A percentile compares a stretch with the other conserved stretches of the same genome.
These are phyloP conservation scores for Chloroidium sp. DNA, from an alignment of 163 green algal species.

Conservation along the genomic window DNA sequence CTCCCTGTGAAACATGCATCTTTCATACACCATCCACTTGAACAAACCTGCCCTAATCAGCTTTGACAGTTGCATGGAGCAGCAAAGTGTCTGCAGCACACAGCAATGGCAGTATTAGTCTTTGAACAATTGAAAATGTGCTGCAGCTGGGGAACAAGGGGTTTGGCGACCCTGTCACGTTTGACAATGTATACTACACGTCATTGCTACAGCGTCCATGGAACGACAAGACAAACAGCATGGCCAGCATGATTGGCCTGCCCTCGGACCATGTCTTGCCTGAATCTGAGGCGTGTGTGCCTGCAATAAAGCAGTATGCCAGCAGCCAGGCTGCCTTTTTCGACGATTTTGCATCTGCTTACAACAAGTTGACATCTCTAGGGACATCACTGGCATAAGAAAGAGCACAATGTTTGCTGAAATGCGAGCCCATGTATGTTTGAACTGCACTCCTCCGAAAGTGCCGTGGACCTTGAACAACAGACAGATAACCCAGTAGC, in stretches of 20 bases:
- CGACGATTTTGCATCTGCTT: constrained; percentile 16
- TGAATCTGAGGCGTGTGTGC: constrained; percentile 49
- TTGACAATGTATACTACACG: constrained; percentile 89
- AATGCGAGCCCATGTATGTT: too few relatives aligned
- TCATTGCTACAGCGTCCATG: constrained; percentile 70
- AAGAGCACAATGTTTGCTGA: too few relatives aligned
- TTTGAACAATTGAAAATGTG: too few relatives aligned
- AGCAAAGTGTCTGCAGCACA: neutral
- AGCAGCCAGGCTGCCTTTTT: constrained; percentile 57
- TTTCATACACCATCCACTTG: too few relatives aligned
- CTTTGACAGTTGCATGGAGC: neutral
- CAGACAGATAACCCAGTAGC: too few relatives aligned
- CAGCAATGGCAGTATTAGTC: too few relatives aligned
- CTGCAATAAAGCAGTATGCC: constrained; percentile 61
- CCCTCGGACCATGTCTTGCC: constrained; percentile 73
- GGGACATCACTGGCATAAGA: neutral
- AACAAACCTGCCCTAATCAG: too few relatives aligned
- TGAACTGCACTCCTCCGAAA: too few relatives aligned
- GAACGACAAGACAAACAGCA: constrained; percentile 52
- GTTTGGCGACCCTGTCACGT: constrained; percentile 58
- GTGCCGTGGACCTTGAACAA: too few relatives aligned
- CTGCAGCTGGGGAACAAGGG: constrained; percentile 23
- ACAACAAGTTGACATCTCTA: constrained; percentile 16
- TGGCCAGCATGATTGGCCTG: constrained; percentile 51
- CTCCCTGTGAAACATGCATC: neutral